These are phyloP conservation scores for Albifimbria verrucaria DNA, from an alignment of 2,329 filamentous ascomycete species.

Conservation along the genomic window DNA sequence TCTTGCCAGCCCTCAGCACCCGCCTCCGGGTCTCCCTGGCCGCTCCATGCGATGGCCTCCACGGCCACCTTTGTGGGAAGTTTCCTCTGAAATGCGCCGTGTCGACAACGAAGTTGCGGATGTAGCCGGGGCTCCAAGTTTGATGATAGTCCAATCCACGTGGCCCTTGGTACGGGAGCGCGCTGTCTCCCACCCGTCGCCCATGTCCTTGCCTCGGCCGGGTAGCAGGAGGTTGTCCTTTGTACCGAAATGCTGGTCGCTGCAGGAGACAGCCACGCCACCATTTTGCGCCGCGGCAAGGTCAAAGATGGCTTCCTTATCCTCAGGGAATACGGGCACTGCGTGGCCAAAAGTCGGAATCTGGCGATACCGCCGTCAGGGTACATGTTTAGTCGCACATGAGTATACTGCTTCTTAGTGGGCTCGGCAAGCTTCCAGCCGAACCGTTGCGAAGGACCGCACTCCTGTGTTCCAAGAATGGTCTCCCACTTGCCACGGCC, in stretches of 20 bases:
- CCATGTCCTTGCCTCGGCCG: conserved; percentile 78
- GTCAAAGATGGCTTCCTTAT: conserved; percentile 65
- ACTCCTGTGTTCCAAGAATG: conserved; percentile 66
- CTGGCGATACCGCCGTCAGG: conserved; percentile 81
- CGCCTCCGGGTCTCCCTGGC: conserved; percentile 50
- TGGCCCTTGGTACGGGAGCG: conserved; percentile 69
- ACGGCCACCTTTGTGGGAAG: conserved; percentile 75
- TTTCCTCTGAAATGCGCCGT: conserved; percentile 83
- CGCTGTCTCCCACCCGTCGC: conserved; percentile 83
- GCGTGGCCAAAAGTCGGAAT: conserved; percentile 76
- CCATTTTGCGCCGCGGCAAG: conserved; percentile 77
- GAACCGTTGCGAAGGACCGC: conserved; percentile 70
- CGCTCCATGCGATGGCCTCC: conserved; percentile 55
- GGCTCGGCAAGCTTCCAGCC: conserved; percentile 64
- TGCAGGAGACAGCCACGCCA: conserved; percentile 71
- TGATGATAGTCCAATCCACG: conserved; percentile 77
- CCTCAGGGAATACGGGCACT: conserved; percentile 70
- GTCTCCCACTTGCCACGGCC: conserved; percentile 65
- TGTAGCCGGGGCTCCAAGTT: conserved; percentile 61
- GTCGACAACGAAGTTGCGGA: conserved; percentile 69
- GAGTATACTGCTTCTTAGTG: conserved; percentile 68
- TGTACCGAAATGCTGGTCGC: conserved; percentile 80
- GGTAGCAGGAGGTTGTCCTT: conserved; percentile 79
- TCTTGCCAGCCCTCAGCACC: conserved; percentile 62
- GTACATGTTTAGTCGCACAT: conserved; percentile 80